These are phyloP conservation scores for Penicillium vulpinum DNA, from an alignment of 2,329 filamentous ascomycete species.

Conservation along the genomic window DNA sequence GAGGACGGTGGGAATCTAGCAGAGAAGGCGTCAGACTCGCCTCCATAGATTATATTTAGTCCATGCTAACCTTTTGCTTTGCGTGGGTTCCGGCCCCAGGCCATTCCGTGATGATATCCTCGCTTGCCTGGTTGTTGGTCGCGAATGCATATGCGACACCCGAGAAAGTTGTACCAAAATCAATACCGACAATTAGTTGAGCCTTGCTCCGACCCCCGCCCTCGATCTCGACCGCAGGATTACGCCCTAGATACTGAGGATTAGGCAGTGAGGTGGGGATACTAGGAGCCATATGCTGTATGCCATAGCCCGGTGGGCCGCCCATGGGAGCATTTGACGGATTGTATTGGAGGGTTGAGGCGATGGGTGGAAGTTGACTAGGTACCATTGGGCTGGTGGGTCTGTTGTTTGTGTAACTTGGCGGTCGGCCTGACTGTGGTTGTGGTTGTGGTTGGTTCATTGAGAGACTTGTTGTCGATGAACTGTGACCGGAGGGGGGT, in stretches of 20 bases:
- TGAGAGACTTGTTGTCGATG: constrained; percentile 53
- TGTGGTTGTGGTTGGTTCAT: constrained; percentile 48
- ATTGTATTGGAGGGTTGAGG: constrained; percentile 54
- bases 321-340: constrained; percentile 39
- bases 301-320: constrained; percentile 48
- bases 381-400: constrained; percentile 56
- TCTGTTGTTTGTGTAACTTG: constrained; percentile 61
- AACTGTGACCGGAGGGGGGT: constrained; percentile 43
- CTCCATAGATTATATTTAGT: background rate
- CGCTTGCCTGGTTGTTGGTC: constrained; percentile 94
- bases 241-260: constrained; percentile 32
- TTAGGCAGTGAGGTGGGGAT: constrained; percentile 30
- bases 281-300: constrained; percentile 33
- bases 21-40: background rate
- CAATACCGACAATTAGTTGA: constrained; percentile 96
- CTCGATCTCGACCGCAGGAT: constrained; percentile 67
- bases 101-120: constrained; percentile 99
- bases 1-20: constrained; percentile 88
- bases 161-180: constrained; percentile 98
- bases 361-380: constrained; percentile 53
- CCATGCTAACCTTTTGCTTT: constrained; percentile 80
- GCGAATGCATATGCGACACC: constrained; percentile 92
- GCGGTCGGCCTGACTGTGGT: constrained; percentile 60
- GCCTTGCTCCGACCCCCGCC: constrained; percentile 88
- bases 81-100: constrained; percentile 95